Evolutionary conservation across 1,284 basidiomycete genomes (phyloP).

Genomic region (Trametes versicolor): DNA sequence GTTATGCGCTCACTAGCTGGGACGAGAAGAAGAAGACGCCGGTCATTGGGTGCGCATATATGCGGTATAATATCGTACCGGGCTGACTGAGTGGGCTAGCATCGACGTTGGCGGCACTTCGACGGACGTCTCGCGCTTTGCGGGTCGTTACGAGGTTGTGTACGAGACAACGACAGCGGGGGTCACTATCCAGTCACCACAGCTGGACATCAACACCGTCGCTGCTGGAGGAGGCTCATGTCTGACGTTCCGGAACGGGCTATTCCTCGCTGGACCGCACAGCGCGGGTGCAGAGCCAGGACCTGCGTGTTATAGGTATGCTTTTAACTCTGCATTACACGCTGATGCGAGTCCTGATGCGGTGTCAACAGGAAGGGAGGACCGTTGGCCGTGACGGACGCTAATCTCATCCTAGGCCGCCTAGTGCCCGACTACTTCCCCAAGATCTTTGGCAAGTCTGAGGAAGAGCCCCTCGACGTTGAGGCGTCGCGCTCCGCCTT

Average conservation of each 20-base stretch:
- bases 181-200: conserved; percentile 88
- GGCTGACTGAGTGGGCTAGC: conserved; percentile 45
- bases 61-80: conserved; percentile 2
- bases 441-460: conserved; percentile 88
- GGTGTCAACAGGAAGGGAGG: conserved; percentile 75
- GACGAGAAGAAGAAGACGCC: conserved; percentile 72
- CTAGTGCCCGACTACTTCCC: conserved; percentile 88
- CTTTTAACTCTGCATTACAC: conserved; percentile 9
- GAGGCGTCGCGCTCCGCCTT: conserved; percentile 74
- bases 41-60: conserved; percentile 71
- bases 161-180: conserved; percentile 94
- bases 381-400: conserved; percentile 87
- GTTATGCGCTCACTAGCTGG: conserved; percentile 87
- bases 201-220: conserved; percentile 90
- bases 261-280: conserved; percentile 86
- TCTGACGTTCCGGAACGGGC: conserved; percentile 81
- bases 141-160: conserved; percentile 86
- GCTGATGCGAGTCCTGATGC: conserved; percentile 2
- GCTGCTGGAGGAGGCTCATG: conserved; percentile 91
- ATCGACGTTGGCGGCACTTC: conserved; percentile 89
- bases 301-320: conserved; percentile 81
- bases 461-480: conserved; percentile 83
- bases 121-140: conserved; percentile 91
- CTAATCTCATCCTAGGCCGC: conserved; percentile 85
- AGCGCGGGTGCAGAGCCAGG: conserved; percentile 89